These are phyloP conservation scores for Leccinum disarticulatum DNA, from an alignment of 768 basidiomycete genomes.

Conservation along the genomic window DNA sequence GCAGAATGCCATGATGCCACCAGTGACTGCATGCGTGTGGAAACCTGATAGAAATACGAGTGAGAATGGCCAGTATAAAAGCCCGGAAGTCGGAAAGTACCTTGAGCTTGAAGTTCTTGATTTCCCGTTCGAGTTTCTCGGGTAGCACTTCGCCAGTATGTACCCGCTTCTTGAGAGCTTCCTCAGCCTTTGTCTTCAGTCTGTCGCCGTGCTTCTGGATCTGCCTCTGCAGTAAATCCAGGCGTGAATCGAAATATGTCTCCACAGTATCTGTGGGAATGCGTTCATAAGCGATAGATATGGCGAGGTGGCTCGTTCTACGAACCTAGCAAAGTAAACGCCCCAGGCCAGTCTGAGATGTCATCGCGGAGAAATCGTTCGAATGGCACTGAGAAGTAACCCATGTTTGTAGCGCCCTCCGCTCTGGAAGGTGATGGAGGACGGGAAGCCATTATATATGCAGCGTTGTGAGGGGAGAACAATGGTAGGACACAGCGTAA, in stretches of 20 bases:
- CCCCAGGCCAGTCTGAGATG: constrained; percentile 72
- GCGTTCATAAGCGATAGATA: neutral
- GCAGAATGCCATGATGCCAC: constrained; percentile 89
- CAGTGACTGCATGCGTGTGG: constrained; percentile 75
- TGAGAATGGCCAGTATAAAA: constrained; percentile 4
- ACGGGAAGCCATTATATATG: constrained; percentile 34
- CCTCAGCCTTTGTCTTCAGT: constrained; percentile 79
- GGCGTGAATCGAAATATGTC: constrained; percentile 91
- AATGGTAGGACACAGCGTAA: constrained; percentile 9
- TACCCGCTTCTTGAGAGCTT: constrained; percentile 65
- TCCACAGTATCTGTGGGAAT: constrained; percentile 76
- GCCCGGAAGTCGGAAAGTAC: constrained; percentile 38
- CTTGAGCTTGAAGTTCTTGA: constrained; percentile 84
- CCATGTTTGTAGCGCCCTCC: constrained; percentile 36
- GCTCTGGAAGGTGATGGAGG: constrained; percentile 40
- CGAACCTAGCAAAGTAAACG: constrained; percentile 83
- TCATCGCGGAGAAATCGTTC: constrained; percentile 78
- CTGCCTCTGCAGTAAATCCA: constrained; percentile 79
- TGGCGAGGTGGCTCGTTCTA: constrained; percentile 3
- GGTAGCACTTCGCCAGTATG: constrained; percentile 60
- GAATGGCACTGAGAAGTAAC: constrained; percentile 67
- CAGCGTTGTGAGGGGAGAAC: constrained; percentile 10
- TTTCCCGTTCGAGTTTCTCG: constrained; percentile 82
- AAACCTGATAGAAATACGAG: constrained; percentile 58
- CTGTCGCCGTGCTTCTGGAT: constrained; percentile 85